Evolutionary conservation across 2,329 filamentous ascomycete genomes (phyloP), one percentile per base, ranked within the genome.

Genomic region (Ophiostoma sp.): DNA sequence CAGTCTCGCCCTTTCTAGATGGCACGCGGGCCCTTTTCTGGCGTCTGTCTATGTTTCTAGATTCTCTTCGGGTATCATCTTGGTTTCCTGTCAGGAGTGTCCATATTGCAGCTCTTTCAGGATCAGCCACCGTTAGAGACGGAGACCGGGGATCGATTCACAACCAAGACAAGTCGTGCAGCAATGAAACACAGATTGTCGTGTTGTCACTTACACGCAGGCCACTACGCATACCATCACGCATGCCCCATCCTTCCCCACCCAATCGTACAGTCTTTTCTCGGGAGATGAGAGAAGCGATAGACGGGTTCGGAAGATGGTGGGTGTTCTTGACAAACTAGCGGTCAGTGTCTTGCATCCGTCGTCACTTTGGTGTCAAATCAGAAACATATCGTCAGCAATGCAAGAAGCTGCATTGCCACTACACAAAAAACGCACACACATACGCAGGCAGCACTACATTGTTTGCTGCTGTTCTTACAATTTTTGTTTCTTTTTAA

Each of bases 341-440:
- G 69, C 69, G 69, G 69, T 70, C 69, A 68, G 67, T 65, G 47
- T 66, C 52, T 58, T 16, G 27, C 36, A 52, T 49, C 38, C n/a
- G 27, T 16, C 27, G 27, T 60, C 55, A 60, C 55, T 38, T 12
- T 38, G 55, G n/a, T 60, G 55, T 14, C 27, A 27, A 60, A 38
- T 40, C 27, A 38, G 11, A 40, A 52, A 49, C 36, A 44, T 44
- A 45, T 55, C 52, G 27, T 38, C 58, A 42, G 60, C 47, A 41
- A 65, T 65, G 42, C 58, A 65, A 42, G 38, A 40, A 44, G 5
- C 40, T 64, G 45, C 52, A 60, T 60, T 9, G n/a, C 27, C 55
- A 60, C 38, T 38, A 27, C 27, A 60, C 55, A 60, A 60, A 4
- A 40, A 38, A 40, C 9, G 55, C 27, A 60, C 38, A 27, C 55